Evolutionary conservation across 1,284 basidiomycete species (phyloP).

Genomic region (Porodaedalea pini): DNA sequence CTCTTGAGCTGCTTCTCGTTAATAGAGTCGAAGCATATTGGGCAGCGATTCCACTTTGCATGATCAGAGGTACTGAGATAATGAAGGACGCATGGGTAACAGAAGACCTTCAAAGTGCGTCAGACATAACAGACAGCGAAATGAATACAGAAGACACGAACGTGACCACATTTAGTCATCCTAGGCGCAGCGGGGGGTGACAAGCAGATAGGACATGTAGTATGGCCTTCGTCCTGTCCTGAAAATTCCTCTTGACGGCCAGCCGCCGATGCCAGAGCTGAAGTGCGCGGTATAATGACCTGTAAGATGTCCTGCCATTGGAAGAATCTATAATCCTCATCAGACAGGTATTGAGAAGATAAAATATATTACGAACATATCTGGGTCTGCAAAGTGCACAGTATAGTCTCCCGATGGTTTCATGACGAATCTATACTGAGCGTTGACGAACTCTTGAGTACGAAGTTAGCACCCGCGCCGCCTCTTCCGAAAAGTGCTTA

Average conservation of each 20-base stretch:
- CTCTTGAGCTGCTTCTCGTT: conserved; percentile 89
- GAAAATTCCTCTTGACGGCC: conserved; percentile 35
- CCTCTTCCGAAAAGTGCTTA: conserved; percentile 19
- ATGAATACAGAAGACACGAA: conserved; percentile 43
- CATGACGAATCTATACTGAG: conserved; percentile 91
- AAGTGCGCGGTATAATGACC: conserved; percentile 84
- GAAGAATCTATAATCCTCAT: conserved; percentile 62
- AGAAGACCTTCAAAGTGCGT: conserved; percentile 62
- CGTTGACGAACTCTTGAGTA: conserved; percentile 82
- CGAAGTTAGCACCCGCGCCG: conserved; percentile 16
- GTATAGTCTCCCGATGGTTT: conserved; percentile 90
- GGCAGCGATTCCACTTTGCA: conserved; percentile 84
- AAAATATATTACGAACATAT: conserved; percentile 61
- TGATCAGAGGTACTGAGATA: conserved; percentile 84
- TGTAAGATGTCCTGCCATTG: conserved; percentile 97
- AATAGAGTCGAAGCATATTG: conserved; percentile 94
- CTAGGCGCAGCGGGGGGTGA: conserved; percentile 87
- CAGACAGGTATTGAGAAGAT: conserved; percentile 15
- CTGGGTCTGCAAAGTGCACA: conserved; percentile 92
- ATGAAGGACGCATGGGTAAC: conserved; percentile 89
- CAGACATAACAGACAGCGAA: conserved; percentile 19
- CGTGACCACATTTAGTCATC: conserved; percentile 98
- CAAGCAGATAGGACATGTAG: conserved; percentile 93
- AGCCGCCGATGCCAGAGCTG: conserved; percentile 54
- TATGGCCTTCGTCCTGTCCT: conserved; percentile 54